These are phyloP conservation scores for Xylaria longipes DNA, from an alignment of 495 filamentous ascomycete species.

Conservation along the genomic window DNA sequence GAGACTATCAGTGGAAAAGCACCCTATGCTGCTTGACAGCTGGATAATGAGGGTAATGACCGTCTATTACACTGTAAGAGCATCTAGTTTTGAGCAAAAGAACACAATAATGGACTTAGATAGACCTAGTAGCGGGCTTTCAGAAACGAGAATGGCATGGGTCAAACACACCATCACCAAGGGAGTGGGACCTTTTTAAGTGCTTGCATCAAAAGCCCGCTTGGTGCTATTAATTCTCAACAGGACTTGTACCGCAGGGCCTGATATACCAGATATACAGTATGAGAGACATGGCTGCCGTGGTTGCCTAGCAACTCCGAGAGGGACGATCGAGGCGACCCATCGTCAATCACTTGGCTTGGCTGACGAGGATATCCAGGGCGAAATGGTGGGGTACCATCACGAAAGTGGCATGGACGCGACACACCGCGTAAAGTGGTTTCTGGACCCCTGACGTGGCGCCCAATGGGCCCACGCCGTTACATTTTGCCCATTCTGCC, in stretches of 20 bases:
- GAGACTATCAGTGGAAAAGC: conserved; percentile 30
- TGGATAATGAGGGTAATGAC: conserved; percentile 36
- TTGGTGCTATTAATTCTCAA: conserved; percentile 26
- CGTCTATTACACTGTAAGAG: conserved; percentile 28
- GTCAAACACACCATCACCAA: conserved; percentile 20
- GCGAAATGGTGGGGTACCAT: conserved; percentile 33
- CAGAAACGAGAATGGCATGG: conserved; percentile 29
- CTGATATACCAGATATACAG: conserved; percentile 30
- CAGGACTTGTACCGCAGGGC: not conserved
- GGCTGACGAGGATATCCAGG: conserved; percentile 35
- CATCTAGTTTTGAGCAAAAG: conserved; percentile 33
- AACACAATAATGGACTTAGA: conserved; percentile 29
- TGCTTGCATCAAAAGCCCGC: conserved; percentile 45
- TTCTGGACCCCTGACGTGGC: conserved; percentile 34
- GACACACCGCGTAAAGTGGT: conserved; percentile 46
- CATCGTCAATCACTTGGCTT: conserved; percentile 32
- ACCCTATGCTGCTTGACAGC: conserved; percentile 29
- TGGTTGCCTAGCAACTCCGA: conserved; percentile 43
- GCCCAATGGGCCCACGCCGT: conserved; percentile 23
- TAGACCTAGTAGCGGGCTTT: conserved; percentile 25
- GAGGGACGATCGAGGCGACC: conserved; percentile 31
- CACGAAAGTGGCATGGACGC: conserved; percentile 42
- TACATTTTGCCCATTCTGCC: conserved; percentile 17
- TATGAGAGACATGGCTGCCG: conserved; percentile 36
- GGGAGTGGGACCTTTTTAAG: conserved; percentile 37